These are phyloP conservation scores for Sporothrix variecibatus DNA, from an alignment of 2,329 filamentous ascomycete genomes.

Conservation along the genomic window DNA sequence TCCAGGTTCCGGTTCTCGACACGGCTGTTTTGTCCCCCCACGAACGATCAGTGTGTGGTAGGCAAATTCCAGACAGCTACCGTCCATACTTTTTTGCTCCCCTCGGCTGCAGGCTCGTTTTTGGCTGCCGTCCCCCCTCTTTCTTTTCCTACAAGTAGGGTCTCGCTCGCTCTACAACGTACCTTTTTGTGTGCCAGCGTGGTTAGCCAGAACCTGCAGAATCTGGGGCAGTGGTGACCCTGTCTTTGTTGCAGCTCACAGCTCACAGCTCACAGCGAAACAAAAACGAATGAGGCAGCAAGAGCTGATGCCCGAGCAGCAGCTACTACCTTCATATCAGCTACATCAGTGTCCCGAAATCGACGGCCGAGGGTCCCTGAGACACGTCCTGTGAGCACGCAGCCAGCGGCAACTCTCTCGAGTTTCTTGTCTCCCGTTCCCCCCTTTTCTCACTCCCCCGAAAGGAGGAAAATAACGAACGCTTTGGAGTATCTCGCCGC, in stretches of 20 bases:
- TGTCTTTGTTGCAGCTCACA: neutral
- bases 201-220: neutral
- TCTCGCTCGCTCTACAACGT: neutral
- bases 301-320: constrained; percentile 16
- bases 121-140: constrained; percentile 4
- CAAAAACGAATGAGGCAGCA: neutral
- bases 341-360: constrained; percentile 10
- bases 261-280: too few species aligned
- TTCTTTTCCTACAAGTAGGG: neutral
- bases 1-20: neutral
- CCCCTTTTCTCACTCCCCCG: neutral
- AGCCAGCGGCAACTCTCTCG: neutral
- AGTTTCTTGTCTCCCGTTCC: neutral
- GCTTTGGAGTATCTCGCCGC: neutral
- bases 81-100: neutral
- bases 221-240: neutral
- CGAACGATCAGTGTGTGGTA: neutral
- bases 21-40: constrained; percentile 6
- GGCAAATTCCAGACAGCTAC: neutral
- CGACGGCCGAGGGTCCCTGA: neutral
- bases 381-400: neutral
- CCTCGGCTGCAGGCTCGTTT: constrained; percentile 14
- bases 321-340: neutral
- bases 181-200: neutral
- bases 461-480: neutral